Conservation (phyloP, 768 basidiomycete genomes). For the Nidula microcarpa region DNA sequence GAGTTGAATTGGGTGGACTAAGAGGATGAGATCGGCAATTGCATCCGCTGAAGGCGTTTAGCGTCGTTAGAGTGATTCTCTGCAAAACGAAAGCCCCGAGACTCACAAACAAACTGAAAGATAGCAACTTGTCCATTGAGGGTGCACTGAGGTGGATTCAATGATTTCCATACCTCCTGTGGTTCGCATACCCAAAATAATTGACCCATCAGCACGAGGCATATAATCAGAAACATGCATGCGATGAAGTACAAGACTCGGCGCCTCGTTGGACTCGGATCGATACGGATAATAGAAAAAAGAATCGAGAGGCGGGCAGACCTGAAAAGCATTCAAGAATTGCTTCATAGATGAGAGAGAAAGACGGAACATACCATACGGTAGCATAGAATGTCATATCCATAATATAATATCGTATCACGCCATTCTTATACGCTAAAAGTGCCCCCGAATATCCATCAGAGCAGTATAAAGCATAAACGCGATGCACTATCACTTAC, state of each 20-base stretch:
- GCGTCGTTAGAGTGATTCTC: background rate
- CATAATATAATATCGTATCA: background rate
- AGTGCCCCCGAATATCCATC: background rate
- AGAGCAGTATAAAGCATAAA: background rate
- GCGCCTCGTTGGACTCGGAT: background rate
- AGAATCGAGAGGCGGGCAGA: background rate
- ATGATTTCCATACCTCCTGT: background rate
- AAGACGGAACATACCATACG: background rate
- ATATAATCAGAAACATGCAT: background rate
- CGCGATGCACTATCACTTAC: too few relatives aligned
- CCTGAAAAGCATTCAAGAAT: background rate
- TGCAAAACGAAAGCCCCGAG: background rate
- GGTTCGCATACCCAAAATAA: conserved; percentile 1
- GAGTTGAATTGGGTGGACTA: conserved; percentile 3
- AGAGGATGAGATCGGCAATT: conserved; percentile 1
- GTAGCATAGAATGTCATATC: background rate
- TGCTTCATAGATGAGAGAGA: background rate
- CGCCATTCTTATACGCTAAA: background rate
- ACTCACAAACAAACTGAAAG: background rate
- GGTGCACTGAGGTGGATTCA: background rate
- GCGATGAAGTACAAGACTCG: background rate
- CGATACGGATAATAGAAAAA: background rate
- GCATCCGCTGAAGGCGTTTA: background rate
- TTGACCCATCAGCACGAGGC: background rate
- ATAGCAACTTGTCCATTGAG: background rate